Evolutionary conservation across 352 stramenopile genomes (phyloP), one percentile per base, ranked within the genome.

Genomic region (Pythium coloratum): DNA sequence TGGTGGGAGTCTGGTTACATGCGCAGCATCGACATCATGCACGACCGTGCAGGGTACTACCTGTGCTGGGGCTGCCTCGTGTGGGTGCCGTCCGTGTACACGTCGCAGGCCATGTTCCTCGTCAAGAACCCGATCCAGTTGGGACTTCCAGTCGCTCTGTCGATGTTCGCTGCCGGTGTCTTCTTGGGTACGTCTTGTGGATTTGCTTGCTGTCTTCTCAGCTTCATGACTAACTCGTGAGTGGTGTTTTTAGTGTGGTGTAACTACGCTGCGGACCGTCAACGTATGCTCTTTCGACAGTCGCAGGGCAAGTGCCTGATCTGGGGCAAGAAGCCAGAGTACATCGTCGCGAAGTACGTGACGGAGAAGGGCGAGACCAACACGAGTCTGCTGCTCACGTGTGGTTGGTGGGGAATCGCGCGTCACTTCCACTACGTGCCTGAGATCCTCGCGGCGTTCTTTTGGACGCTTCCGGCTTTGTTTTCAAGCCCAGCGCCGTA

Each of bases 21-120:
- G 94, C 94, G 94, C 75, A 97, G 84, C 58, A 99, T 99, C 77
- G 97, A 99, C 78, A 99, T 99, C 71, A 91, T 97, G 89, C 89
- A 97, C 77, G 93, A 98, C 76, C 90, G 92, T 59, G 93, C 93
- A 1, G 94, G 94, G 12, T 98, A 97, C 75, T 98, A 98, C 78
- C 88, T 99, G 36, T 98, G 93, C 77, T 99, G 97, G 97, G 97
- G 97, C 62, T 98, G 94, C 60, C 80, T 98, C n/a, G 91, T 98
- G 4, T 99, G 96, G 95, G 92, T 99, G 20, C 97, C 97, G 3
- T 90, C 89, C 6, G 85, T 99, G 30, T 99, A 99, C 81, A 98
- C 96, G 6, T 95, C 88, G n/a, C 94, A 97, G 34, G 87, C 90
- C 54, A 94, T 94, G 73, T 99, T 96, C 72, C 74, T 98, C 16